Conservation (phyloP, 2,329 filamentous ascomycete genomes). For the Coniella vitis region DNA sequence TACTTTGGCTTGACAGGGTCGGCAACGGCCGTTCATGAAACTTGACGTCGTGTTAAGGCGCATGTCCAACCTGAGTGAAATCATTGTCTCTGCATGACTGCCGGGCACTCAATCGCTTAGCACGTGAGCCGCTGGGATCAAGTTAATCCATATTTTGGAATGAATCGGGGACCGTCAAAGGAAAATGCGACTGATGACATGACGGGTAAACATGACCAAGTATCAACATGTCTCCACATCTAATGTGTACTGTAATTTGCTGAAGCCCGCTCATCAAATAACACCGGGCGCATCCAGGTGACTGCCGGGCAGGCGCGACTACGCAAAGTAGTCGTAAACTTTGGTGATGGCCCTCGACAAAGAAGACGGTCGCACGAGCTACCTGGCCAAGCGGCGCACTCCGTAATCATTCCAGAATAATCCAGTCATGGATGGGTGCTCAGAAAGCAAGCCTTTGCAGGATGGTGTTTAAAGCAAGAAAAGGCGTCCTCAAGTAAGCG, state of each 20-base stretch:
- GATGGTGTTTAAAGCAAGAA: neutral
- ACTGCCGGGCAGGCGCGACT: no score
- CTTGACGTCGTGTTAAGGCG: slow-evolving; percentile 14
- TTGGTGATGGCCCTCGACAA: no score
- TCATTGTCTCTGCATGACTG: slow-evolving; percentile 16
- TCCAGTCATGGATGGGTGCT: neutral
- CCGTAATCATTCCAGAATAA: neutral
- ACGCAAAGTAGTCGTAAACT: no score
- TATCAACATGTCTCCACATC: no score
- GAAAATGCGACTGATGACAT: no score
- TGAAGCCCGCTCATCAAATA: neutral
- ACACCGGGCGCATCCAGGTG: no score
- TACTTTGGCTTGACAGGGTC: slow-evolving; percentile 23
- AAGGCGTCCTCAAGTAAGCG: slow-evolving; percentile 1
- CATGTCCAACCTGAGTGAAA: slow-evolving; percentile 11
- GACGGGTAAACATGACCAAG: neutral
- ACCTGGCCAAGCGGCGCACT: neutral
- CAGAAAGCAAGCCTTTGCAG: neutral
- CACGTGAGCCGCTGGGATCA: slow-evolving; percentile 18
- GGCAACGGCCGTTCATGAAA: slow-evolving; percentile 24
- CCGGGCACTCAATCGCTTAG: slow-evolving; percentile 19
- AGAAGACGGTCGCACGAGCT: neutral
- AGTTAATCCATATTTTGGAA: slow-evolving; percentile 4
- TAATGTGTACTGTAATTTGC: slow-evolving; percentile 3
- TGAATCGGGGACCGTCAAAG: neutral